Evolutionary conservation across 116 monocot genomes (phyloP).

Genomic region (Trichopus zeylanicus): DNA sequence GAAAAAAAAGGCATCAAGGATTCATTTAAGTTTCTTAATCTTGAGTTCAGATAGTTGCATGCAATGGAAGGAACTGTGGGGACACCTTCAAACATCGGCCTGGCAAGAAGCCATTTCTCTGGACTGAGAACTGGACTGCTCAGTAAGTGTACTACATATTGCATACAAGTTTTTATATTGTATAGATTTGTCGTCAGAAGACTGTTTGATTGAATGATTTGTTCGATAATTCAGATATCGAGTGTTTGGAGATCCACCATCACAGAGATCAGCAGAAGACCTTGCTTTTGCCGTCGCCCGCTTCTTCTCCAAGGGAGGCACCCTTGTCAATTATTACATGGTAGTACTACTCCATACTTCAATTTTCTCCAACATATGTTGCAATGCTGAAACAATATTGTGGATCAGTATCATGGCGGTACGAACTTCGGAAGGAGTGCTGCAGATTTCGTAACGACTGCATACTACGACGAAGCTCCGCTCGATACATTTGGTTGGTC

Average conservation of each 20-base stretch:
- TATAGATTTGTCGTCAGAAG: neutral
- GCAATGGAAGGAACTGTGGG: conserved; percentile 98
- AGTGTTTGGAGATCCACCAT: conserved; percentile 85
- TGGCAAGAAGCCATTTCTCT: conserved; percentile 46
- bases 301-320: conserved; percentile 89
- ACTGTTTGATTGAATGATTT: neutral
- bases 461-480: conserved; percentile 96
- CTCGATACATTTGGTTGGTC: conserved; percentile 82
- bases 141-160: conserved; percentile 49
- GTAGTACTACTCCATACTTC: too few species aligned
- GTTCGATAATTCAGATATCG: conserved; percentile 43
- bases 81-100: conserved; percentile 57
- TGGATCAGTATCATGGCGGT: conserved; percentile 80
- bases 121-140: conserved; percentile 99
- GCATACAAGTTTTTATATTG: neutral
- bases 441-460: conserved; percentile 54
- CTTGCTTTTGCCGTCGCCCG: conserved; percentile 77
- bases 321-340: conserved; percentile 90
- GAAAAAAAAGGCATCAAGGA: neutral
- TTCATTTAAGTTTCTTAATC: neutral
- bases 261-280: conserved; percentile 93
- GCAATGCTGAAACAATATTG: too few species aligned
- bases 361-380: too few species aligned
- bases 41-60: conserved; percentile 55
- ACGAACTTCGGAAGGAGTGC: conserved; percentile 83